Evolutionary conservation across 768 basidiomycete species (phyloP), one percentile per base, ranked within the genome.

Genomic region (Calocybe indica): DNA sequence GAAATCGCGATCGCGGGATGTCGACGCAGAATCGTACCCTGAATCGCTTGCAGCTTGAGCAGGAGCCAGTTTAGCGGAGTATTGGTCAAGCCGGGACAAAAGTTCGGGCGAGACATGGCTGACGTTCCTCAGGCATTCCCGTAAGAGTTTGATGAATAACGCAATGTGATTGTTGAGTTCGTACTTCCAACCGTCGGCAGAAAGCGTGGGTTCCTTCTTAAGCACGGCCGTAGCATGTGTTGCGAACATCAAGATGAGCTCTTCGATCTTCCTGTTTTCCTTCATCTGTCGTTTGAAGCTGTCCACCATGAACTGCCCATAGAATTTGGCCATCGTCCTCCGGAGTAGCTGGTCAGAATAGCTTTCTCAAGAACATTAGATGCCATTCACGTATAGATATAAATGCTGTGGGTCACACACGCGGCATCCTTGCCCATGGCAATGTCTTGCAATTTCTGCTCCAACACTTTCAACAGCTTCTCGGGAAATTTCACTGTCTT

Each of bases 201-300:
- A 77, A 1, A 93, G 70, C 2, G 87, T 76, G 0, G 88, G 88
- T 54, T 94, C 92, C 67, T 96, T 96, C 76, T 85, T 88, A 50
- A 98, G 76, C 7, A 90, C 81, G 28, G 80, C 76, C 2, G 90
- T 92, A 3, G 95, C 89, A 45, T 92, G 84, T 1, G 93, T 89
- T 8, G 94, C 94, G 58, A 97, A 97, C 77, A 89, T 88, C 44
- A 99, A 75, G 50, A 99, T 95, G 46, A 99, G 84, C 53, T 97
- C 93, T 68, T 99, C 96, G 35, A 97, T 90, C 70, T 95, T 96
- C 40, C 96, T 79, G 63, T 91, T 94, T 63, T 97, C 94, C 66
- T 92, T 91, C 82, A 97, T 87, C 57, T 93, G 88, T 33, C 81
- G 78, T 48, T 87, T 83, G 72, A 96, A 95, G 35, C 74, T 76